A percentile compares a stretch with the other conserved stretches of the same genome.
Evolutionary conservation across 768 basidiomycete species (phyloP).

Genomic region (Galerina marginata): DNA sequence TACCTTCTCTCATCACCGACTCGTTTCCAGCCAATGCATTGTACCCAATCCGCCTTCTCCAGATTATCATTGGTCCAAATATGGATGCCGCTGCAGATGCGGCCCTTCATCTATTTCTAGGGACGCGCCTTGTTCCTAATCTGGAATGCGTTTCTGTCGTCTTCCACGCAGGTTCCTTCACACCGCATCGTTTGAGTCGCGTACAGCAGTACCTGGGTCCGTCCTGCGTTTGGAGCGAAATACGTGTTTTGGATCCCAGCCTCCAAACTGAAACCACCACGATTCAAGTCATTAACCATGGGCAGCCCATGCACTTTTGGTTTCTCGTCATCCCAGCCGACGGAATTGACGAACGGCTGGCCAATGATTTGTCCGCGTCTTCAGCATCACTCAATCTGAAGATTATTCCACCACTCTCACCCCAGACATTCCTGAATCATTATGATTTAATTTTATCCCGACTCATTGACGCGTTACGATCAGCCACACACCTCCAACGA

Average conservation of each 20-base stretch:
- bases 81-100: background rate
- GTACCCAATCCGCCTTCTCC: background rate
- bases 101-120: background rate
- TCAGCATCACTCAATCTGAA: background rate
- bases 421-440: background rate
- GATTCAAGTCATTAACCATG: background rate
- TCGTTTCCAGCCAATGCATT: background rate
- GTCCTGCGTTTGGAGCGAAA: background rate
- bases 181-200: background rate
- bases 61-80: constrained; percentile 3
- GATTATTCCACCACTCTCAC: background rate
- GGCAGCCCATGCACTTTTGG: background rate
- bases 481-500: background rate
- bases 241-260: background rate
- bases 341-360: background rate
- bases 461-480: background rate
- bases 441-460: background rate
- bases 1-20: background rate
- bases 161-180: background rate
- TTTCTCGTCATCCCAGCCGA: background rate
- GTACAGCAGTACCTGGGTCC: background rate
- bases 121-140: background rate
- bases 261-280: background rate
- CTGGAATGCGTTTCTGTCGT: constrained; percentile 1
- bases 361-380: background rate